A percentile compares a stretch with the other conserved stretches of the same genome.
Conservation (phyloP, 495 filamentous ascomycete species). For the Aspergillus bertholletiae region DNA sequence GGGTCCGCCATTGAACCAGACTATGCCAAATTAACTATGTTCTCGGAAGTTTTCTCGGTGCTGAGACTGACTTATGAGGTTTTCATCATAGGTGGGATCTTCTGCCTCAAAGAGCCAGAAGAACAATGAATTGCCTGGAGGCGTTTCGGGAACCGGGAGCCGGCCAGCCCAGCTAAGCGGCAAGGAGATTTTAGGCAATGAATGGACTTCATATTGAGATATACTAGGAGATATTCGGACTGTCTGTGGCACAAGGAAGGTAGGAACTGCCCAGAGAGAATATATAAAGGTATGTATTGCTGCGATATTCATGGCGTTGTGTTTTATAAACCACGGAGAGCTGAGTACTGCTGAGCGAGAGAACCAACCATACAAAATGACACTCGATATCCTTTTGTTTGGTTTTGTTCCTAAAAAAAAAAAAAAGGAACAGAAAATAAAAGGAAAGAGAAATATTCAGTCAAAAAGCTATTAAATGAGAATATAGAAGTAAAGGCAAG, state of each 20-base stretch:
- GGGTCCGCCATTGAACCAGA: constrained; percentile 69
- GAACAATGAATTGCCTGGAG: constrained; percentile 33
- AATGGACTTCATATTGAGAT: constrained; percentile 26
- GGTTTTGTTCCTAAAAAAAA: too few species aligned
- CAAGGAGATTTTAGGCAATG: constrained; percentile 26
- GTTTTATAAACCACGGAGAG: not conserved
- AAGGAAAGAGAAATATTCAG: too few species aligned
- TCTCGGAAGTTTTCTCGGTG: not conserved
- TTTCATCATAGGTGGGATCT: constrained; percentile 25
- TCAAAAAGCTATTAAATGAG: too few species aligned
- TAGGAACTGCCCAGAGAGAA: constrained; percentile 14
- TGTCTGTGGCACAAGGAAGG: constrained; percentile 1
- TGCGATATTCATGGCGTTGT: constrained; percentile 18
- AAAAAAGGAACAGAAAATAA: too few species aligned
- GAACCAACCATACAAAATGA: not conserved
- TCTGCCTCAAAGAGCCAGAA: constrained; percentile 42
- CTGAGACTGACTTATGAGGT: constrained; percentile 32
- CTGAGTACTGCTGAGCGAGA: not conserved
- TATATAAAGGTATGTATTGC: constrained; percentile 19
- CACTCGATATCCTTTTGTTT: too few species aligned
- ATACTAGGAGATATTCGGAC: constrained; percentile 3
- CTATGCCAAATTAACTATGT: constrained; percentile 8
- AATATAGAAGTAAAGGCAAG: not conserved
- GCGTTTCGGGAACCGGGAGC: constrained; percentile 28
- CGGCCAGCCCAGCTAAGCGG: constrained; percentile 41